These are phyloP conservation scores for Aspergillus niger DNA, from an alignment of 2,329 filamentous ascomycete genomes.

Conservation along the genomic window DNA sequence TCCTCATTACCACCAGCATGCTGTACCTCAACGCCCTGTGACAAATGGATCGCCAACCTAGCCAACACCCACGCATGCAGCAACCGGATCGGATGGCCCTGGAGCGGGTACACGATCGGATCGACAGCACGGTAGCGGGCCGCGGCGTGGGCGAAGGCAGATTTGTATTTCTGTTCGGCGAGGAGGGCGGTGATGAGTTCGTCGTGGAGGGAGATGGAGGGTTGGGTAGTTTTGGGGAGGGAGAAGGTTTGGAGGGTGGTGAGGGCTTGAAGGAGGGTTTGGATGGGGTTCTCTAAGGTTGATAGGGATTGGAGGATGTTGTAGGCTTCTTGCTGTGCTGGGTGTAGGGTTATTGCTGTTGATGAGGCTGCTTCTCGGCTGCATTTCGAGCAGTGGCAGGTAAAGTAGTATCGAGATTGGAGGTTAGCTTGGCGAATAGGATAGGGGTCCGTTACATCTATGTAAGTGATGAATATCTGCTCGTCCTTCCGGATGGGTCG, in stretches of 20 bases:
- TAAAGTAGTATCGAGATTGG: slow-evolving; percentile 59
- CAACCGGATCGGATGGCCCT: slow-evolving; percentile 57
- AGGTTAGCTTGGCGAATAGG: slow-evolving; percentile 56
- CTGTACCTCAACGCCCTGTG: slow-evolving; percentile 26
- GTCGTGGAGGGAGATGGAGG: slow-evolving; percentile 56
- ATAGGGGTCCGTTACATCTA: slow-evolving; percentile 58
- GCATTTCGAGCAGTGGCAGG: slow-evolving; percentile 59
- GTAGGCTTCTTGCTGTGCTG: slow-evolving; percentile 5
- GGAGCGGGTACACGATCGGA: slow-evolving; percentile 52
- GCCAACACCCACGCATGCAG: slow-evolving; percentile 46
- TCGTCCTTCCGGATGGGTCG: slow-evolving; percentile 55
- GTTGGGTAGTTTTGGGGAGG: slow-evolving; percentile 57
- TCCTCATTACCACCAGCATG: slow-evolving; percentile 14
- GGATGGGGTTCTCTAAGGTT: slow-evolving; percentile 25
- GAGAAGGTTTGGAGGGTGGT: slow-evolving; percentile 26
- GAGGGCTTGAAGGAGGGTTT: slow-evolving; percentile 45
- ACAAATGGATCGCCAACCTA: slow-evolving; percentile 32
- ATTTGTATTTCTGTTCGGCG: slow-evolving; percentile 43
- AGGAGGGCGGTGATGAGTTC: slow-evolving; percentile 55
- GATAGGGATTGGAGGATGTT: not conserved
- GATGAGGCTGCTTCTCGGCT: slow-evolving; percentile 12
- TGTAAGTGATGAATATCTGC: slow-evolving; percentile 64
- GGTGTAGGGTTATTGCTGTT: slow-evolving; percentile 19
- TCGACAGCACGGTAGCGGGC: slow-evolving; percentile 56
- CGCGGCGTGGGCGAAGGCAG: slow-evolving; percentile 54